Conservation (phyloP, 164 flowering plant species). For the Vitis rupestris region DNA sequence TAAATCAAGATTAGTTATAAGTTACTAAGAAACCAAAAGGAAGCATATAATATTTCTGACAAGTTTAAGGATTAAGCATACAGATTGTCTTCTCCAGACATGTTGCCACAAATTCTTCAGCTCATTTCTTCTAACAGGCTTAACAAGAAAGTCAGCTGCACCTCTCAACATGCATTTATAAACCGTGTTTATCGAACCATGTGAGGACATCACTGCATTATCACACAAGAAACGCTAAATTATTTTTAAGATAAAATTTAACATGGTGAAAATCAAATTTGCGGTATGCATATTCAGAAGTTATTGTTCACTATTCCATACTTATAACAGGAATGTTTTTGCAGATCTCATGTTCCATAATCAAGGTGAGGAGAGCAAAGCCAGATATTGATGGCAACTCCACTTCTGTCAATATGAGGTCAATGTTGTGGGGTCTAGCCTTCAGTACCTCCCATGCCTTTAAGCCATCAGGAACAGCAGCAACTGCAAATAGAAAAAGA, state of each 20-base stretch:
- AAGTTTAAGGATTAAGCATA: conserved; percentile 28
- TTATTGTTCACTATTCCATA: conserved; percentile 29
- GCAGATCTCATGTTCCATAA: conserved; percentile 82
- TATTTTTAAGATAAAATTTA: background rate
- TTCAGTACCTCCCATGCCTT: conserved; percentile 91
- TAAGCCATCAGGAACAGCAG: conserved; percentile 81
- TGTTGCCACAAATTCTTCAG: conserved; percentile 96
- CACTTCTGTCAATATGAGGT: conserved; percentile 85
- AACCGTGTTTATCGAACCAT: conserved; percentile 75
- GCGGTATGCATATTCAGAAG: background rate
- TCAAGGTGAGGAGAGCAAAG: conserved; percentile 71
- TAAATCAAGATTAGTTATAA: background rate
- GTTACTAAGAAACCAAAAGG: background rate
- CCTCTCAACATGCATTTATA: conserved; percentile 93
- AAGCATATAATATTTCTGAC: background rate
- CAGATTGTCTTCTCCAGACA: conserved; percentile 93
- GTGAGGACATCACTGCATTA: conserved; percentile 90
- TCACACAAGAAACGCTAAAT: conserved; percentile 3
- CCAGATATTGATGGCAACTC: conserved; percentile 90
- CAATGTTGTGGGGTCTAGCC: conserved; percentile 60
- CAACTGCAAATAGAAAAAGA: conserved; percentile 53
- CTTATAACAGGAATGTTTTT: conserved; percentile 95
- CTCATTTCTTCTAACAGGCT: conserved; percentile 92
- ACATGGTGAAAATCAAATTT: conserved; percentile 2
- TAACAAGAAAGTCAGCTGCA: conserved; percentile 92